Base-by-base conservation (phyloP, 2,329 filamentous ascomycete genomes). In the Aspergillus ruber region DNA sequence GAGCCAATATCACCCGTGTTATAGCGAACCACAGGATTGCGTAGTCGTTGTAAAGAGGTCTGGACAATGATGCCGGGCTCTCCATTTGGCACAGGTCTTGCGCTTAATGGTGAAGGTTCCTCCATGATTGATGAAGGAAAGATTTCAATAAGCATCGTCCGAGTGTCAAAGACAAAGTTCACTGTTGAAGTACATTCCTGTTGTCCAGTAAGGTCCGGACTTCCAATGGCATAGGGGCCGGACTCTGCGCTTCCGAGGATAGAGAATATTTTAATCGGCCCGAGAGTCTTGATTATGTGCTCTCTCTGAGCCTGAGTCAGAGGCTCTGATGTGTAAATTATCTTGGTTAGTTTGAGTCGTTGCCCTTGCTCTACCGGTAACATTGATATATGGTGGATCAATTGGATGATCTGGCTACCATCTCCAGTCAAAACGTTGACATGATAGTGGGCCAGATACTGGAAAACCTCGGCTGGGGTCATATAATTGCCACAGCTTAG, bases 271-370 rank as follows among this genome's bases (percentile, higher is more conserved):
- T 58, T 58, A 8, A 73, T 52, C 0, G 57, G 49, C 0, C 60
- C 64, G 0, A 76, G 48, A 0, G 67, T 57, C 0, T 54, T 46
- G 3, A 32, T 32, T 1, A 75, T 61, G 10, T 66, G 63, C 0
- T 43, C 48, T 18, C 60, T 59, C 32, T 75, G 71, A 0, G 60
- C 44, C 0, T 41, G 5, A 0, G 63, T 69, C 18, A 76, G 53
- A 0, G 61, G 52, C 27, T 76, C 73, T 0, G 73, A 75, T 0
- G 73, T 74, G 47, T 75, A 76, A 3, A 76, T 61, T 0, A 75
- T 57, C 50, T 75, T 75, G 10, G 61, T 46, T 0, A 75, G 36
- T 1, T 52, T 59, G 33, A 75, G 56, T 1, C 12, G 6, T 1
- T 40, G 10, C 4, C 48, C 46, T 0, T 56, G 29, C 1, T 56